Evolutionary conservation across 2,329 filamentous ascomycete species (phyloP).

Genomic region (Cercospora sp.): DNA sequence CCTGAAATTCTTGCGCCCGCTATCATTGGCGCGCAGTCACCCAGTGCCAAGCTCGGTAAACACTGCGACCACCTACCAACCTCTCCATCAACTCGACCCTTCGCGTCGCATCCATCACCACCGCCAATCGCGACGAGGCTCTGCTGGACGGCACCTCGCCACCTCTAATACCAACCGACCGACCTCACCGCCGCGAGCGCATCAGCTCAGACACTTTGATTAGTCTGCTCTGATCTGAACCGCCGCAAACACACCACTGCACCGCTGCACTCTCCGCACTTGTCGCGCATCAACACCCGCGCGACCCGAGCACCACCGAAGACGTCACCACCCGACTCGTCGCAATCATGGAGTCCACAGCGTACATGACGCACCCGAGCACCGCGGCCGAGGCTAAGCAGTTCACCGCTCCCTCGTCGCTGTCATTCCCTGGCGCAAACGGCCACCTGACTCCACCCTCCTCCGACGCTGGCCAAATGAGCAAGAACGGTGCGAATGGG

Average conservation of each 20-base stretch:
- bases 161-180: conserved; percentile 2
- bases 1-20: conserved; percentile 12
- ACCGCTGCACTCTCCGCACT: neutral
- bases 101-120: neutral
- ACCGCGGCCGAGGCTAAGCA: conserved; percentile 92
- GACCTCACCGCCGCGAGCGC: conserved; percentile 15
- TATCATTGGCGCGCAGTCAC: conserved; percentile 3
- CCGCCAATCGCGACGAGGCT: conserved; percentile 20
- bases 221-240: conserved; percentile 26
- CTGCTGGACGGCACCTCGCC: conserved; percentile 22
- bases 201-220: conserved; percentile 26
- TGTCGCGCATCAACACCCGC: conserved; percentile 9
- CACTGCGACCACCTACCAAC: conserved; percentile 7
- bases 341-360: conserved; percentile 68
- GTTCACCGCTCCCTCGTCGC: conserved; percentile 87
- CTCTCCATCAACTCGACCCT: neutral
- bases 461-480: conserved; percentile 64
- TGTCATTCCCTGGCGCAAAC: conserved; percentile 79
- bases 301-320: neutral
- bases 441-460: conserved; percentile 80
- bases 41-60: conserved; percentile 17
- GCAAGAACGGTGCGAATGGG: conserved; percentile 54
- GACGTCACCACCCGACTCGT: conserved; percentile 7
- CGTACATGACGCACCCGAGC: conserved; percentile 81
- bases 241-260: conserved; percentile 14